phyloP scores from a whole-genome alignment of 202 grass and related monocot genomes.

The Schoenoplectus triqueter region DNA sequence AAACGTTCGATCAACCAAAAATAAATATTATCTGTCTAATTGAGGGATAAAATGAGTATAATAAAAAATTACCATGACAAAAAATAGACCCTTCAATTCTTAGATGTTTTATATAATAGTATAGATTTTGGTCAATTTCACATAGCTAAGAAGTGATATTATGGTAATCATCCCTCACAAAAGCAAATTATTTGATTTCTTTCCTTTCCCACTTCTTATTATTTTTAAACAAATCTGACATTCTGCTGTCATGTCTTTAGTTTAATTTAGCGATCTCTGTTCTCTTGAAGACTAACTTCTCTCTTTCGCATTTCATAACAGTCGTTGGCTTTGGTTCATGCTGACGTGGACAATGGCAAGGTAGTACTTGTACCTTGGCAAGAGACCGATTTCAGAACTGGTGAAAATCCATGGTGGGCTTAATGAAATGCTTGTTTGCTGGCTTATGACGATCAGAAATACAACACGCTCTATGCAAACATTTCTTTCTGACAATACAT shows the following conservation, averaged over 20 bases:
- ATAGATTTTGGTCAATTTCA: neutral
- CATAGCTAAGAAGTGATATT: neutral
- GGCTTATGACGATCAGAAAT: constrained; percentile 4
- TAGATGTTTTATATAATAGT: too few relatives aligned
- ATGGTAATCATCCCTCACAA: neutral
- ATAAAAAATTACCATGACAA: too few relatives aligned
- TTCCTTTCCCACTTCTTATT: neutral
- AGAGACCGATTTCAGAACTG: constrained; percentile 95
- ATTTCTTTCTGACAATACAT: constrained; percentile 13
- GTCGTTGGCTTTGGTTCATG: constrained; percentile 84
- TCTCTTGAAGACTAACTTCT: neutral
- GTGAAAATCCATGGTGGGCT: constrained; percentile 77
- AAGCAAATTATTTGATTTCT: neutral
- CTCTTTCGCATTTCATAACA: constrained; percentile 41
- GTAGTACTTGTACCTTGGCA: constrained; percentile 80
- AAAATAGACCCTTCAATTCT: too few relatives aligned
- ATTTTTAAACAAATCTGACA: neutral
- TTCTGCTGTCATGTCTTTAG: neutral
- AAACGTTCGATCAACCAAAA: too few relatives aligned
- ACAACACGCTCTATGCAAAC: constrained; percentile 27
- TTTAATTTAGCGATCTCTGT: neutral
- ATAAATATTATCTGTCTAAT: too few relatives aligned
- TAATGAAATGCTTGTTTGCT: constrained; percentile 41
- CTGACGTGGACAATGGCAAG: constrained; percentile 81
- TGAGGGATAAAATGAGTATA: too few relatives aligned